phyloP scores from a whole-genome alignment of 495 filamentous ascomycete species.

The Pseudevernia furfuracea region DNA sequence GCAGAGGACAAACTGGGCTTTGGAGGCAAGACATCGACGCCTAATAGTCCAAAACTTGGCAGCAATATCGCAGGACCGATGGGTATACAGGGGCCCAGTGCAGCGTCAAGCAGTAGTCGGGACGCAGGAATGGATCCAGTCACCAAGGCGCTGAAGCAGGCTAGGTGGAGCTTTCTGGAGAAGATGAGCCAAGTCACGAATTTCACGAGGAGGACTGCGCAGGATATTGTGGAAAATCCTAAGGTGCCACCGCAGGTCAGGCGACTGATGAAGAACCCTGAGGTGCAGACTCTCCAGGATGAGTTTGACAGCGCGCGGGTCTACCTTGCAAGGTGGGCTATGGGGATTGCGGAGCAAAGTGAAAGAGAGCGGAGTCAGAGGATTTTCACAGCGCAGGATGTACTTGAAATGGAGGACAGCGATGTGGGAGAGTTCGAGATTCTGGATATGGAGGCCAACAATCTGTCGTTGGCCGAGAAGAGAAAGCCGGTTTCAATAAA shows the following conservation, averaged over 20 bases:
- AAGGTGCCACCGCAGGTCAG: constrained; percentile 80
- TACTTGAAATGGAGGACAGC: constrained; percentile 87
- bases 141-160: constrained; percentile 90
- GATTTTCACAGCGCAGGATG: constrained; percentile 89
- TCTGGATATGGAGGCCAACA: constrained; percentile 69
- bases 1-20: constrained; percentile 78
- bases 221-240: constrained; percentile 83
- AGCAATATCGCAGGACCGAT: constrained; percentile 33
- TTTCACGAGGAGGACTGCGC: constrained; percentile 83
- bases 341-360: constrained; percentile 95
- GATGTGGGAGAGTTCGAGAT: constrained; percentile 94
- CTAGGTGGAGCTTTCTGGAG: constrained; percentile 91
- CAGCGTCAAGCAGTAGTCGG: constrained; percentile 34
- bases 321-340: constrained; percentile 93
- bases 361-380: constrained; percentile 74
- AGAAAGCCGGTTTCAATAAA: constrained; percentile 68
- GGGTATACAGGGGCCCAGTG: constrained; percentile 27
- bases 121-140: constrained; percentile 92
- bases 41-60: constrained; percentile 36
- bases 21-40: constrained; percentile 48
- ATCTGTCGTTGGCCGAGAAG: constrained; percentile 60
- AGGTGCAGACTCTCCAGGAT: constrained; percentile 89
- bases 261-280: constrained; percentile 79
- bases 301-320: constrained; percentile 94
- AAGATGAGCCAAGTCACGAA: constrained; percentile 94